These are phyloP conservation scores for Odonthalia washingtoniensis DNA, from an alignment of 31 red algal species.

Conservation along the genomic window DNA sequence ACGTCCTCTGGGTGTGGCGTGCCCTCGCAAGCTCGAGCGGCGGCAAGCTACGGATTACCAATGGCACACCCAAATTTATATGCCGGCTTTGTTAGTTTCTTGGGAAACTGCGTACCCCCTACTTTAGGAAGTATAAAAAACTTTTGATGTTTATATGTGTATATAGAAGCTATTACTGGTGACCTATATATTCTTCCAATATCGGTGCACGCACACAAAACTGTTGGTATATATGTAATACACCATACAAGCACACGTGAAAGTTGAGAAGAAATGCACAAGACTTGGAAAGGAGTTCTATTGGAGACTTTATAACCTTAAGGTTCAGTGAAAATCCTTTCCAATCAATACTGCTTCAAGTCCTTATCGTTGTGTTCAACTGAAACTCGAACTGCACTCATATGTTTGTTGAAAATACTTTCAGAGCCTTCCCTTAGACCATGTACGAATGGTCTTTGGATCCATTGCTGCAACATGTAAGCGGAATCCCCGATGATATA, in stretches of 20 bases:
- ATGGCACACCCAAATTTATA: not conserved
- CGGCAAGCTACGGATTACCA: not conserved
- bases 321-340: not conserved
- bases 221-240: not conserved
- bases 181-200: not conserved
- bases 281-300: not conserved
- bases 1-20: not conserved
- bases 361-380: not conserved
- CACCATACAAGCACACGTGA: not conserved
- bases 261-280: not conserved
- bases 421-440: not conserved
- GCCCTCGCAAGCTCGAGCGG: not conserved
- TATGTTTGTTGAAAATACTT: not conserved
- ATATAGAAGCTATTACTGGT: not conserved
- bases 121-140: no score
- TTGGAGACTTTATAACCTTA: not conserved
- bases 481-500: no score
- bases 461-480: not conserved
- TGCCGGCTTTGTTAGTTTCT: no score
- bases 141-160: no score
- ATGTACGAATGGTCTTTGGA: not conserved
- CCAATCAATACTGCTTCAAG: not conserved
- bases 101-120: no score
- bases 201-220: not conserved
- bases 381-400: not conserved